A percentile compares a stretch with the other conserved stretches of the same genome.
Conservation (phyloP, 768 basidiomycete genomes). For the Boletus sp. region DNA sequence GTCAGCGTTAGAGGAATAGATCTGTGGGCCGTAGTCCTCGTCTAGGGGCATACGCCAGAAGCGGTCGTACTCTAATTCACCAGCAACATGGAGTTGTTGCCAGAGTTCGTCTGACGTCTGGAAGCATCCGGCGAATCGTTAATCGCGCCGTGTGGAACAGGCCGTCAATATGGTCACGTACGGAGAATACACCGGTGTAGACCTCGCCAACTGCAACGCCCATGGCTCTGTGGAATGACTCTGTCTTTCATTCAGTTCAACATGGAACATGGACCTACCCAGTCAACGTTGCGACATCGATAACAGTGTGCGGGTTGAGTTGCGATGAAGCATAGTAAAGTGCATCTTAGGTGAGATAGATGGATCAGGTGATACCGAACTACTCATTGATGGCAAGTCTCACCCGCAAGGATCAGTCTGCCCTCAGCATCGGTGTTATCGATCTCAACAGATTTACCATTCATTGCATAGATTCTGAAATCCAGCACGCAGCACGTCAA, state of each 20-base stretch:
- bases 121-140: neutral
- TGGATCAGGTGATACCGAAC: neutral
- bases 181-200: slow-evolving; percentile 78
- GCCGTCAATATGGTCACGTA: slow-evolving; percentile 29
- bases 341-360: slow-evolving; percentile 50
- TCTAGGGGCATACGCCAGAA: slow-evolving; percentile 93
- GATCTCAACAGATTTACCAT: slow-evolving; percentile 82
- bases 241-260: neutral
- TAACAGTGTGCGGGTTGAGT: slow-evolving; percentile 77
- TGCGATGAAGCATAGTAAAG: slow-evolving; percentile 77
- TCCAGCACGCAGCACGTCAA: neutral
- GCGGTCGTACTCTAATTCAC: slow-evolving; percentile 72
- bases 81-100: slow-evolving; percentile 64
- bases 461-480: slow-evolving; percentile 76
- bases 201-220: slow-evolving; percentile 70
- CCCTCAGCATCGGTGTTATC: slow-evolving; percentile 90
- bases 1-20: slow-evolving; percentile 76
- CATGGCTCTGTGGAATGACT: slow-evolving; percentile 54
- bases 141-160: neutral
- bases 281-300: slow-evolving; percentile 88
- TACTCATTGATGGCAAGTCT: slow-evolving; percentile 10
- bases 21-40: slow-evolving; percentile 76
- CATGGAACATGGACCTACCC: slow-evolving; percentile 43
- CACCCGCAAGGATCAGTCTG: slow-evolving; percentile 71
- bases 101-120: slow-evolving; percentile 77